phyloP scores from a whole-genome alignment of 176 grass and related monocot species.

The Ensete glaucum region DNA sequence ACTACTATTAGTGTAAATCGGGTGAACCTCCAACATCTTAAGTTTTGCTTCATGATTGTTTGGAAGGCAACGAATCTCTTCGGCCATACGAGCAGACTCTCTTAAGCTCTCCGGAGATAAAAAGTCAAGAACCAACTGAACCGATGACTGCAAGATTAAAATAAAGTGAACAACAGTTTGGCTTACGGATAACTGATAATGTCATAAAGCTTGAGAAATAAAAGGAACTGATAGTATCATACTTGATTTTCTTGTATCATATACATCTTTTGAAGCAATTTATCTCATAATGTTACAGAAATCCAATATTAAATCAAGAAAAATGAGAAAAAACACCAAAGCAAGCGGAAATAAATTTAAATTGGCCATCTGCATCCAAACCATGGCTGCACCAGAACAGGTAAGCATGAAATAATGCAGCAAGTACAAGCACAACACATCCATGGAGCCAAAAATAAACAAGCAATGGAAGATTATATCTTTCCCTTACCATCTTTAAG shows the following conservation, averaged over 20 bases:
- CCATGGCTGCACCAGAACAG: too few species aligned
- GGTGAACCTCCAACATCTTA: slow-evolving; percentile 76
- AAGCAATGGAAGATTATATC: too few species aligned
- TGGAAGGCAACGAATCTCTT: slow-evolving; percentile 87
- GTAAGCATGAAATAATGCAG: too few species aligned
- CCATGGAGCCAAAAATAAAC: too few species aligned
- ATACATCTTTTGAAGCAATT: too few species aligned
- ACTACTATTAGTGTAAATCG: not conserved
- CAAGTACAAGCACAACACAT: too few species aligned
- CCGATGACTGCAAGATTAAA: slow-evolving; percentile 66
- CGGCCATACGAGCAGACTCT: slow-evolving; percentile 58
- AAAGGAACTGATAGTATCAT: not conserved
- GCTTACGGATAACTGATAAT: not conserved
- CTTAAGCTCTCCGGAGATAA: slow-evolving; percentile 74
- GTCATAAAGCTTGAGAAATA: not conserved
- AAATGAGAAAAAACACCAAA: too few species aligned
- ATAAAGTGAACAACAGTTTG: slow-evolving; percentile 4
- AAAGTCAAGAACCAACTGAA: slow-evolving; percentile 82
- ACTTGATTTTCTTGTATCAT: not conserved
- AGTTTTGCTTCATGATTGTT: slow-evolving; percentile 83
- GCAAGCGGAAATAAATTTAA: too few species aligned
- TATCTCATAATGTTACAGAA: too few species aligned
- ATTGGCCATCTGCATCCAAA: too few species aligned
- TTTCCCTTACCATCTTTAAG: too few species aligned
- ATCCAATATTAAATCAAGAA: too few species aligned